Evolutionary conservation across 164 flowering plant species (phyloP).

Genomic region (Nymphaea colorata): DNA sequence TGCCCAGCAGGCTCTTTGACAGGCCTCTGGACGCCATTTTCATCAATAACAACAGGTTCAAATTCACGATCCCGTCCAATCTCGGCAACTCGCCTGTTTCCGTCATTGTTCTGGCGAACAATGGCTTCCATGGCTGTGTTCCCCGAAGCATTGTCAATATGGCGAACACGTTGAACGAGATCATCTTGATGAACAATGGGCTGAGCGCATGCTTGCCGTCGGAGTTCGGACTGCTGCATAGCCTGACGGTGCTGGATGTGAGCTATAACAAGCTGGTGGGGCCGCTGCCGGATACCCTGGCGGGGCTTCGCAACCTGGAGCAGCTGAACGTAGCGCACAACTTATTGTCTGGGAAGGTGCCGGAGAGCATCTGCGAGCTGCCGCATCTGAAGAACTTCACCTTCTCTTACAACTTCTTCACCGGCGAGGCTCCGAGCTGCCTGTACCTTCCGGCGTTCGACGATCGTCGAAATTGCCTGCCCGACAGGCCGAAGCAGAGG

Average conservation of each 20-base stretch:
- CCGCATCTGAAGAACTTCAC: conserved; percentile 33
- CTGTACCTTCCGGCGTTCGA: conserved; percentile 26
- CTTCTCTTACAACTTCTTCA: conserved; percentile 57
- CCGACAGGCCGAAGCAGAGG: conserved; percentile 57
- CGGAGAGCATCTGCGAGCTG: conserved; percentile 11
- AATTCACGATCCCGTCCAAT: conserved; percentile 29
- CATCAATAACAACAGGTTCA: conserved; percentile 53
- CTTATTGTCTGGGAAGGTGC: conserved; percentile 48
- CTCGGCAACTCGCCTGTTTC: conserved; percentile 31
- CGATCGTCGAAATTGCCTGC: conserved; percentile 63
- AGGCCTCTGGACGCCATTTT: conserved; percentile 50
- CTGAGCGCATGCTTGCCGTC: conserved; percentile 57
- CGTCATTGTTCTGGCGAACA: conserved; percentile 71
- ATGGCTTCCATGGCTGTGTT: conserved; percentile 50
- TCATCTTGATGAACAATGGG: conserved; percentile 45
- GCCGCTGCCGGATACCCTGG: conserved; percentile 26
- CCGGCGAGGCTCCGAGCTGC: conserved; percentile 56
- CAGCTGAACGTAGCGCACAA: conserved; percentile 9
- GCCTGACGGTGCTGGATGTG: conserved; percentile 51
- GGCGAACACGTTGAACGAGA: conserved; percentile 47
- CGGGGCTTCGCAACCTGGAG: conserved; percentile 44
- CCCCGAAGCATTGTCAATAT: conserved; percentile 46
- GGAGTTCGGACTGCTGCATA: conserved; percentile 55
- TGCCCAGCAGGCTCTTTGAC: conserved; percentile 29
- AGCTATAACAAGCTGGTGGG: conserved; percentile 61